Base-by-base conservation (phyloP, 129 eudicot species). In the Flaveria brownii region DNA sequence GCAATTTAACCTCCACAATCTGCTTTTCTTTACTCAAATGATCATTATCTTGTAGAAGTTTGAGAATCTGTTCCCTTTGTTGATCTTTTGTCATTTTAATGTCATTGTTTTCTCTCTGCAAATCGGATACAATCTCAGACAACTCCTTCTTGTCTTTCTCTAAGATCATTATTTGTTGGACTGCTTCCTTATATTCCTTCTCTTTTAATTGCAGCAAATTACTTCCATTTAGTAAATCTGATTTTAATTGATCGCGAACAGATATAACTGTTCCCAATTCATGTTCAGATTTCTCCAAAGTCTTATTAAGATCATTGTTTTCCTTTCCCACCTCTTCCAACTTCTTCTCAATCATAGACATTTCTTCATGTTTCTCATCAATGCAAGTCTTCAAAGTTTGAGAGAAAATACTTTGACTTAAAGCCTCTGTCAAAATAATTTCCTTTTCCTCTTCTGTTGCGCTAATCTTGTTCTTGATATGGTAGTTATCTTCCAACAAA, bases 171-270 rank as follows among this genome's bases (percentile, higher is more conserved):
- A 85, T 45, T 67, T 81, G 72, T 68, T 76, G 54, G 70, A 80
- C 87, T n/a, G 91, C 86, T 87, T 81, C 89, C 60, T 72, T 79
- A 60, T 85, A 87, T 54, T 89, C 86, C 60, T 46, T 75, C 63
- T 86, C 89, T 73, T 87, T 85, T 76, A 75, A 22, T 6, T 63
- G 84, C 68, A 91, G 68, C 56, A 77, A 8, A 76, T 78, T 75
- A 72, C 78, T 85, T 28, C 68, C 78, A 23, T 51, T 78, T n/a
- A 59, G 68, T 46, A 91, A 72, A 68, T 91, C 92, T 65, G 43
- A 28, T 70, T 72, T 78, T 83, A 89, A 72, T 64, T 74, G 78
- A 82, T 76, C 83, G 51, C 78, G 81, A 49, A 71, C 79, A 30
- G 56, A 71, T 10, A 45, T 73, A 51, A 82, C 81, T n/a, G 77